These are phyloP conservation scores for Dendrobium catenatum DNA, from an alignment of 106 monocot genomes.

Conservation along the genomic window DNA sequence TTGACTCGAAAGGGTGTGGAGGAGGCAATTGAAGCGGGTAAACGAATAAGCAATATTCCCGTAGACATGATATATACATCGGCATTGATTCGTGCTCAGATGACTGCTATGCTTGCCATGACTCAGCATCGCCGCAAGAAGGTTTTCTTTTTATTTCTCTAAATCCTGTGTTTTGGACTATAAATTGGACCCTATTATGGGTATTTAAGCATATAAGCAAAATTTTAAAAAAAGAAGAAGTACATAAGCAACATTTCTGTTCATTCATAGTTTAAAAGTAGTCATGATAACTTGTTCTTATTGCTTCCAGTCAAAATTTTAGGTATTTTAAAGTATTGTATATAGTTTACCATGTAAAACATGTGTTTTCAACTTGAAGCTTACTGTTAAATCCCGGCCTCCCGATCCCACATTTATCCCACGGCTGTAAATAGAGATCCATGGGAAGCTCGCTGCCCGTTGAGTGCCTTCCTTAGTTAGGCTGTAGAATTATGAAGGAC, in stretches of 20 bases:
- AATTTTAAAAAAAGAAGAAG: not conserved
- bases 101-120: constrained; percentile 99
- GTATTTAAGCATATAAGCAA: not conserved
- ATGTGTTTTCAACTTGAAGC: not conserved
- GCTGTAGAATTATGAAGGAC: no score
- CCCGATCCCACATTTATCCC: no score
- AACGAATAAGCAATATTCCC: constrained; percentile 91
- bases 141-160: constrained; percentile 24
- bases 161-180: not conserved
- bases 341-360: not conserved
- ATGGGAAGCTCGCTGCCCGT: no score
- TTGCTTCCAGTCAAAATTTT: no score
- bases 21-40: constrained; percentile 96
- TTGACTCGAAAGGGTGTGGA: constrained; percentile 83
- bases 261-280: not conserved
- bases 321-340: no score
- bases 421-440: no score
- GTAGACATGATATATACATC: constrained; percentile 89
- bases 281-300: no score
- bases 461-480: no score
- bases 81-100: constrained; percentile 86
- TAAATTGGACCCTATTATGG: not conserved
- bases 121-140: constrained; percentile 93
- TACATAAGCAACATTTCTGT: not conserved
- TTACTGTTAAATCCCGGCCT: not conserved